Evolutionary conservation across 352 stramenopile species (phyloP), one percentile per base, ranked within the genome.

Genomic region (Stramenopiles sp.): DNA sequence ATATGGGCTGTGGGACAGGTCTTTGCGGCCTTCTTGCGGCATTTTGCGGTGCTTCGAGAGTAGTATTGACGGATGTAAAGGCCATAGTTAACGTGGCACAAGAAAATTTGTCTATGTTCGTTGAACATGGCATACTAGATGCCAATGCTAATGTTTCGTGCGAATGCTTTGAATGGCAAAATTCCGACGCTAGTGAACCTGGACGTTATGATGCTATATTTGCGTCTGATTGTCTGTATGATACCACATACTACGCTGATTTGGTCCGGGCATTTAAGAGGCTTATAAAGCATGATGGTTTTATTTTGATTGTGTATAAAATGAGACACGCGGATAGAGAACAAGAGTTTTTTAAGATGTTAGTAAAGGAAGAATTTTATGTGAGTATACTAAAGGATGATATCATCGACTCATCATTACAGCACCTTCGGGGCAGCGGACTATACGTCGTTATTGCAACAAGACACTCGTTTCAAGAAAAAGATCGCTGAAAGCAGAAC

Each of bases 191-290:
- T 14, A 8, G 8, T 33, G 30, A 14, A 14, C 71, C 4, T 78
- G 22, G 4, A 33, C 4, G 39, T 14, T 78, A 33, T 14, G 71
- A 78, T 33, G 22, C 14, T 4, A 33, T 78, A 78, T 33, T 78
- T 31, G 71, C 71, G 22, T 78, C 71, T 14, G 71, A 78, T 33
- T 78, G 71, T 78, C 14, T 78, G 22, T 78, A 78, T 78, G 71
- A 78, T 33, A 31, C 71, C 4, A 78, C 30, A 33, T 33, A 78
- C 14, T 78, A 78, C 22, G 22, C 30, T 4, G 71, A 33, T 33
- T 78, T 78, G 22, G 8, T 78, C 4, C 4, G 8, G 4, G 4
- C 71, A 33, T 78, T 78, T 78, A 33, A 78, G 30, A 78, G 14
- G 14, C 8, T 78, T 14, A 33, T 78, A 14, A 33, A 31, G 4